These are phyloP conservation scores for Amaranthus hypochondriacus DNA, from an alignment of 148 eudicot genomes.

Conservation along the genomic window DNA sequence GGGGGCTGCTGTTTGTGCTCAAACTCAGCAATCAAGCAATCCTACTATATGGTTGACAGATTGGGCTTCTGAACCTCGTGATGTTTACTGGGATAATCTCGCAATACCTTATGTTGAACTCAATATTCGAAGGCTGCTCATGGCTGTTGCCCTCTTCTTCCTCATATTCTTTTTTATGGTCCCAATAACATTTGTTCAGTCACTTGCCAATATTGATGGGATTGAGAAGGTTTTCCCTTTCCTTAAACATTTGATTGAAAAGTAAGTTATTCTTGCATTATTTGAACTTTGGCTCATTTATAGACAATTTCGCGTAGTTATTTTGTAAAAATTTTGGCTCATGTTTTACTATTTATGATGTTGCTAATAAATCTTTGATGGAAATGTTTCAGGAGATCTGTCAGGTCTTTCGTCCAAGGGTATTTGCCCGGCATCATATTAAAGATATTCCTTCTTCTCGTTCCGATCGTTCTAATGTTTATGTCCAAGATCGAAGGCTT, in stretches of 20 bases:
- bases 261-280: conserved; percentile 42
- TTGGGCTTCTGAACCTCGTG: conserved; percentile 98
- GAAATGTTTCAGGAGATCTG: conserved; percentile 32
- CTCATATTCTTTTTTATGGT: conserved; percentile 91
- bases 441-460: conserved; percentile 51
- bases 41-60: conserved; percentile 89
- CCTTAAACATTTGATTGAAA: conserved; percentile 46
- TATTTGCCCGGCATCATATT: conserved; percentile 54
- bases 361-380: neutral
- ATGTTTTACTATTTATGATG: neutral
- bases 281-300: neutral
- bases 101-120: conserved; percentile 83
- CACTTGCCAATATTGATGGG: conserved; percentile 84
- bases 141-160: conserved; percentile 75
- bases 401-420: conserved; percentile 47
- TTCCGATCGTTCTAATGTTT: conserved; percentile 53
- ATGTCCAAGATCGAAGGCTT: conserved; percentile 64
- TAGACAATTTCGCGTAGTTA: too few relatives aligned
- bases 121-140: conserved; percentile 56
- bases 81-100: conserved; percentile 87
- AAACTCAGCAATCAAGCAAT: conserved; percentile 84
- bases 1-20: conserved; percentile 99
- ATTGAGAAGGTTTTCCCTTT: conserved; percentile 84
- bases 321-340: neutral
- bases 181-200: conserved; percentile 88